Percentiles rank a stretch among this genome's conserved stretches.
These are phyloP conservation scores for Fusarium cyanostomum DNA, from an alignment of 2,329 filamentous ascomycete genomes.

Conservation along the genomic window DNA sequence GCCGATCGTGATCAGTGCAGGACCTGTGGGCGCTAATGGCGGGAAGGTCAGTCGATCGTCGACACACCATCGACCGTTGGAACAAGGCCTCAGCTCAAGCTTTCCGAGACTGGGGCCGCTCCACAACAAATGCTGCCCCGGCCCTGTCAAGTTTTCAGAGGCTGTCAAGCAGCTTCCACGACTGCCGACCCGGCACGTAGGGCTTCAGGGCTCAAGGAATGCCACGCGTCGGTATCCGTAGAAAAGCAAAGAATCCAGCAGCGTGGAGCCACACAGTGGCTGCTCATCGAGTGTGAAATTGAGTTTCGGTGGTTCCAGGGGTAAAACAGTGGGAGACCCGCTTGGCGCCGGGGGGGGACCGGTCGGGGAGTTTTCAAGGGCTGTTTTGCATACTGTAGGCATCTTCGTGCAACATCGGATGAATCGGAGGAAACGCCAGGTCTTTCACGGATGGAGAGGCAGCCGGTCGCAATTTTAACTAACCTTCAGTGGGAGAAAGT, in stretches of 20 bases:
- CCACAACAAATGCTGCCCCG: slow-evolving; percentile 29
- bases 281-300: background rate
- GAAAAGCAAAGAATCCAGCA: background rate
- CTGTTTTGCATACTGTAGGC: background rate
- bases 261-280: background rate
- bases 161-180: background rate
- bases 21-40: slow-evolving; percentile 4
- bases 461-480: slow-evolving; percentile 26
- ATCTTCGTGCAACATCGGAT: slow-evolving; percentile 37
- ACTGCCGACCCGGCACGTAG: slow-evolving; percentile 10
- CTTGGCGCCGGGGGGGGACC: slow-evolving; percentile 17
- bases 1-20: slow-evolving; percentile 7
- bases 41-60: slow-evolving; percentile 24
- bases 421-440: slow-evolving; percentile 24
- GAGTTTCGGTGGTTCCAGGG: slow-evolving; percentile 27
- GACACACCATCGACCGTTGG: slow-evolving; percentile 26
- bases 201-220: slow-evolving; percentile 9
- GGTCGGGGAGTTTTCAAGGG: slow-evolving; percentile 37
- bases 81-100: slow-evolving; percentile 19
- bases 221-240: slow-evolving; percentile 19
- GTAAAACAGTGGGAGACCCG: slow-evolving; percentile 17
- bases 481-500: background rate
- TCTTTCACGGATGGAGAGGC: slow-evolving; percentile 26
- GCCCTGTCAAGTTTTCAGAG: slow-evolving; percentile 20
- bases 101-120: slow-evolving; percentile 19